Evolutionary conservation across 139 green algal genomes (phyloP).

Genomic region (Pseudopediastrum boryanum): DNA sequence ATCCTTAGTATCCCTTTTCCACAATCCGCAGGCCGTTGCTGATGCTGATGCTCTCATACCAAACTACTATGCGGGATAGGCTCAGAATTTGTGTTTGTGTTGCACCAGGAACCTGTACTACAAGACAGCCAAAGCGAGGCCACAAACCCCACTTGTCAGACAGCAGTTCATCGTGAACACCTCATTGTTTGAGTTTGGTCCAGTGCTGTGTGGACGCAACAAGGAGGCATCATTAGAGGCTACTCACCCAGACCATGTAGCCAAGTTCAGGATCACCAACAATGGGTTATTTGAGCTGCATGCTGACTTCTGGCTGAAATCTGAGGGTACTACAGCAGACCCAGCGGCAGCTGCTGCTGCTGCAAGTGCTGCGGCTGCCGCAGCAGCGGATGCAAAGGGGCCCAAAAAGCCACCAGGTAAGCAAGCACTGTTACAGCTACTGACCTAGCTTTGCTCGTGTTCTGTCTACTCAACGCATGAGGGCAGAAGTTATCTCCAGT

Average conservation of each 20-base stretch:
- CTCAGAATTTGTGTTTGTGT: too few relatives aligned
- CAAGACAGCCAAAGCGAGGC: conserved; percentile 57
- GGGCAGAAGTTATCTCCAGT: too few relatives aligned
- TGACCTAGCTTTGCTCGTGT: too few relatives aligned
- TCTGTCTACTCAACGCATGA: too few relatives aligned
- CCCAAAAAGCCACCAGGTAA: conserved; percentile 25
- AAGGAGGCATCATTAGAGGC: conserved; percentile 45
- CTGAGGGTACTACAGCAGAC: conserved; percentile 22
- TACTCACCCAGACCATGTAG: conserved; percentile 60
- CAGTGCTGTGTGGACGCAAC: conserved; percentile 58
- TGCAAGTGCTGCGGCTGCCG: not conserved
- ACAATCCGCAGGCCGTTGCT: too few relatives aligned
- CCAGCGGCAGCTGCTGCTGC: conserved; percentile 19
- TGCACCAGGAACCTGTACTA: conserved; percentile 70
- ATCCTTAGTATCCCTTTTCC: too few relatives aligned
- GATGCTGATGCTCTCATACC: not conserved
- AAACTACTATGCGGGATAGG: not conserved
- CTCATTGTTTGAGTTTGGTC: conserved; percentile 79
- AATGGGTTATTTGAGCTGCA: conserved; percentile 73
- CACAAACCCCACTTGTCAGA: conserved; percentile 53
- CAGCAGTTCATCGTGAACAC: conserved; percentile 69
- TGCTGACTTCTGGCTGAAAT: conserved; percentile 67
- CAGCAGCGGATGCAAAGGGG: too few relatives aligned
- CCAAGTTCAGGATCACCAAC: conserved; percentile 80
- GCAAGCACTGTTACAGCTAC: too few relatives aligned